These are phyloP conservation scores for Colletotrichum sansevieriae DNA, from an alignment of 2,329 filamentous ascomycete genomes.

Conservation along the genomic window DNA sequence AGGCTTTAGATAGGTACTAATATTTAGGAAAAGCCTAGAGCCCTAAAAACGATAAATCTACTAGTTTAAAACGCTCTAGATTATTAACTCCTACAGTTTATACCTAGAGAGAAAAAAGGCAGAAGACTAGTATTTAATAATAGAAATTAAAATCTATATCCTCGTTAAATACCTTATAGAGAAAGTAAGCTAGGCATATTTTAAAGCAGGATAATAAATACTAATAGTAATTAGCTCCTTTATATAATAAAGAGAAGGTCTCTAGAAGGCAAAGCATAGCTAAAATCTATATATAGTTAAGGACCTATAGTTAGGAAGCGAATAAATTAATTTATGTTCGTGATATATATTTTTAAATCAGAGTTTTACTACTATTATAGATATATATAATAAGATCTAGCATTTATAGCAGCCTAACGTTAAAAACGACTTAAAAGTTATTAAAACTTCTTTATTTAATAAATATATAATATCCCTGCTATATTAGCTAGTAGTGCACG, in stretches of 20 bases:
- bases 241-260: not conserved
- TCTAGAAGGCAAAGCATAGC: not conserved
- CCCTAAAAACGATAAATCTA: not conserved
- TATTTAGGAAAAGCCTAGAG: not conserved
- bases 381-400: not conserved
- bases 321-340: not conserved
- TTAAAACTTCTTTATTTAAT: conserved; percentile 11
- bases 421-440: conserved; percentile 3
- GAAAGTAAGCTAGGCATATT: not conserved
- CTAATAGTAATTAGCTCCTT: not conserved
- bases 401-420: not conserved
- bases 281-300: not conserved
- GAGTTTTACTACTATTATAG: conserved; percentile 1
- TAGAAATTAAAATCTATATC: not conserved
- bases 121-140: conserved; percentile 9
- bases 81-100: not conserved
- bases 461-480: conserved; percentile 3
- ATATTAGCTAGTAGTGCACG: not conserved
- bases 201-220: not conserved
- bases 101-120: not conserved
- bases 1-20: not conserved
- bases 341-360: not conserved
- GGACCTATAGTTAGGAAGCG: not conserved
- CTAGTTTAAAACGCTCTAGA: not conserved
- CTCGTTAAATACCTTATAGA: not conserved